phyloP scores from a whole-genome alignment of 2,329 filamentous ascomycete genomes.

The Ophiostoma piceae region DNA sequence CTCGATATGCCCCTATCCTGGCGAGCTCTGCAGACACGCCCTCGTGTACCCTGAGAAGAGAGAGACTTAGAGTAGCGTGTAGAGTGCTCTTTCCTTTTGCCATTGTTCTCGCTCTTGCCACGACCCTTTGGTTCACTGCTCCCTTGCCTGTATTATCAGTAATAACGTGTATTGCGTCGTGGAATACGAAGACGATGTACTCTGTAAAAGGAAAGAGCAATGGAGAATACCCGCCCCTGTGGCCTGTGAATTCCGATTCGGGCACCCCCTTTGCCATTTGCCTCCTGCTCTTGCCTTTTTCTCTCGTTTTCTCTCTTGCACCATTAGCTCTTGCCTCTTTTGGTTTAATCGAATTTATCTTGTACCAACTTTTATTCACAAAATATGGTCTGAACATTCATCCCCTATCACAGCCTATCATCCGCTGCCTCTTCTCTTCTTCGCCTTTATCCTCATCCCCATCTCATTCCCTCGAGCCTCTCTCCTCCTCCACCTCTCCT shows the following conservation, averaged over 20 bases:
- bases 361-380: background rate
- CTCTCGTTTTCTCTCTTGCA: background rate
- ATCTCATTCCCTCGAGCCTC: too few species aligned
- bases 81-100: constrained; percentile 5
- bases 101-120: background rate
- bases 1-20: background rate
- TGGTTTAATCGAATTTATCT: background rate
- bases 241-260: background rate
- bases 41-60: background rate
- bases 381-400: background rate
- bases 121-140: background rate
- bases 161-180: too few species aligned
- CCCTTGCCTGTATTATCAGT: background rate
- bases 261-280: background rate
- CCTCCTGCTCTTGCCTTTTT: background rate
- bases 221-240: background rate
- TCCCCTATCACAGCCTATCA: background rate
- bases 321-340: constrained; percentile 7
- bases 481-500: background rate
- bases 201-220: too few species aligned
- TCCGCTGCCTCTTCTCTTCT: background rate
- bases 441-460: background rate
- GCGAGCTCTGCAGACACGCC: background rate
- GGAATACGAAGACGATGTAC: too few species aligned
- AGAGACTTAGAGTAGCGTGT: background rate